phyloP scores from a whole-genome alignment of 495 filamentous ascomycete species.

The Penicillium taxi region DNA sequence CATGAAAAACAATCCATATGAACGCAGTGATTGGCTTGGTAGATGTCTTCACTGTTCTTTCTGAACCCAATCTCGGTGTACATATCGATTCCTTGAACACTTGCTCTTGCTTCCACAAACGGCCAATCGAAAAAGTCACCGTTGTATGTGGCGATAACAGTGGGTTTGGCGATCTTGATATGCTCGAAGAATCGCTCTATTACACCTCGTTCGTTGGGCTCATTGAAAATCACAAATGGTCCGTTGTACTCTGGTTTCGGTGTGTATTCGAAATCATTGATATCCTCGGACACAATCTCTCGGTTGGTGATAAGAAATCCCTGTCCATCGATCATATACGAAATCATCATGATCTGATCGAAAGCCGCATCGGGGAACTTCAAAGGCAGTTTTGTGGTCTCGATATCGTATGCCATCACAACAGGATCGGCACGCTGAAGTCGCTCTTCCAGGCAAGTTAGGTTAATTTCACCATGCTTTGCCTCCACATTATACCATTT shows the following conservation, averaged over 20 bases:
- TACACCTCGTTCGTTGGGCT: slow-evolving; percentile 81
- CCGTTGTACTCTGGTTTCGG: slow-evolving; percentile 94
- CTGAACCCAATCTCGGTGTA: slow-evolving; percentile 96
- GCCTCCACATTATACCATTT: slow-evolving; percentile 97
- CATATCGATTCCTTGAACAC: slow-evolving; percentile 96
- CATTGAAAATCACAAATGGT: slow-evolving; percentile 95
- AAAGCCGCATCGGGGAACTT: slow-evolving; percentile 96
- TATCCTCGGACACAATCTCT: slow-evolving; percentile 96
- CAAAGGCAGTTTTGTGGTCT: slow-evolving; percentile 90
- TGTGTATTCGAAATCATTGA: slow-evolving; percentile 96
- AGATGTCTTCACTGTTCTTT: slow-evolving; percentile 91
- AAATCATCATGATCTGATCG: slow-evolving; percentile 99
- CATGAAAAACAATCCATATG: slow-evolving; percentile 99
- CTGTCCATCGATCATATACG: slow-evolving; percentile 99
- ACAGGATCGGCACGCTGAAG: slow-evolving; percentile 86
- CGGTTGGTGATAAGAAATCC: slow-evolving; percentile 97
- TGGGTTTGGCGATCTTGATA: slow-evolving; percentile 89
- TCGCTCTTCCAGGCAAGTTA: slow-evolving; percentile 82
- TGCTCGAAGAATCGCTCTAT: slow-evolving; percentile 92
- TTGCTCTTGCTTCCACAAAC: slow-evolving; percentile 89
- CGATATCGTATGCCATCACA: slow-evolving; percentile 96
- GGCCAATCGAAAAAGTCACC: slow-evolving; percentile 99
- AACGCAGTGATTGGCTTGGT: slow-evolving; percentile 86
- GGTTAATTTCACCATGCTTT: slow-evolving; percentile 76
- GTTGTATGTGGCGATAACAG: slow-evolving; percentile 98